Base-by-base conservation (phyloP, 106 monocot species). In the Amphibolis antarctica region DNA sequence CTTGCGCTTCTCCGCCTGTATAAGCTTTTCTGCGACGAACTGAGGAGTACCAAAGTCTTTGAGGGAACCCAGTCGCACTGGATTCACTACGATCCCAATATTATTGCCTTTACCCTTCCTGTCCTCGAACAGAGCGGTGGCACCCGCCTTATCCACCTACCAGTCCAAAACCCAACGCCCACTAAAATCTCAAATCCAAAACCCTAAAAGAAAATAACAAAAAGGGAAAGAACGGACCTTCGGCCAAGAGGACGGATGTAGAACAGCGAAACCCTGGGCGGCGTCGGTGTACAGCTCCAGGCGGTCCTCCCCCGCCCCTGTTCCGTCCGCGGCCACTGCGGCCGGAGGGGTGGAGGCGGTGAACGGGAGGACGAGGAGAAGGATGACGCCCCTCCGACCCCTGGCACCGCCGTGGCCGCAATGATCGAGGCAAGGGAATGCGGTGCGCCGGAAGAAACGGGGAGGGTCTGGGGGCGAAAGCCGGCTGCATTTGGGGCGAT, bases 61-160 rank as follows among this genome's bases (percentile, higher is more conserved):
- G 14, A 96, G 82, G 30, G 83, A 72, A 0, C 67, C 64, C 6
- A 98, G 73, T 0, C 81, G 73, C 26, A 98, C 90, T 0, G 96
- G 90, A 46, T 51, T 82, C 13, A 96, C 96, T 61, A 96, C 90
- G 27, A 98, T 74, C 3, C 90, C 96, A 42, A 90, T 90, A 55
- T 28, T 98, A 58, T 90, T 87, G 26, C 65, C 67, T 61, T 83
- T 82, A 53, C 67, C 75, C 59, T 68, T 71, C 49, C 75, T 74
- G 64, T 82, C 72, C 64, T 86, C 83, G 61, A 96, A 96, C 61
- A 96, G 56, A 11, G 66, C 90, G 12, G 82, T 79, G 13, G 96
- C 96, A 43, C 96, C 96, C 0, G 96, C 84, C 78, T 96, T 96
- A 65, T 90, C 96, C 64, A 82, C 82, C 96, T 96, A 62, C 28